Conservation (phyloP, 352 stramenopile genomes). For the Globisporangium yorkense region DNA sequence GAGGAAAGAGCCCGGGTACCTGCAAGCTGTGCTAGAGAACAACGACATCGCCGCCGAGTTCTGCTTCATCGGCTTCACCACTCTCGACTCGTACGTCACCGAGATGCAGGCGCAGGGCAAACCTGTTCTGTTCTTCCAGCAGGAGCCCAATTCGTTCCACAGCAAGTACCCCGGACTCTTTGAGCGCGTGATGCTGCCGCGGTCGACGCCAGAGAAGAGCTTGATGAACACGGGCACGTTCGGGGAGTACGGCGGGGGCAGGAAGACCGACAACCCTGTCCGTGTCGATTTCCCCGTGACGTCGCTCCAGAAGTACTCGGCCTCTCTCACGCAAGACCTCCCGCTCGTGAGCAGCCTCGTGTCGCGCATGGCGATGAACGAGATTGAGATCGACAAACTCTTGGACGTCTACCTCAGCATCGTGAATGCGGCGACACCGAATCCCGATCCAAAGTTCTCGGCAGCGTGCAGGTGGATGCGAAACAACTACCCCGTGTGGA, state of each 20-base stretch:
- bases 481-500: constrained; percentile 37
- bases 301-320: constrained; percentile 31
- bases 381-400: constrained; percentile 16
- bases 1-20: constrained; percentile 16
- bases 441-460: constrained; percentile 21
- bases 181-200: constrained; percentile 33
- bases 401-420: constrained; percentile 7
- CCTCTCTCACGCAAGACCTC: constrained; percentile 9
- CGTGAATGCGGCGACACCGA: neutral
- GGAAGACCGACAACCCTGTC: constrained; percentile 34
- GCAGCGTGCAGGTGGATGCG: constrained; percentile 38
- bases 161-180: constrained; percentile 18
- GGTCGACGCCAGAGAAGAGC: constrained; percentile 15
- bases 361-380: constrained; percentile 10
- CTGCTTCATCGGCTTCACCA: constrained; percentile 22
- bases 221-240: constrained; percentile 24
- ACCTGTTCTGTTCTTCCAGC: constrained; percentile 43
- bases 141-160: constrained; percentile 42
- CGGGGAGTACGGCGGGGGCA: constrained; percentile 42
- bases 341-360: constrained; percentile 1
- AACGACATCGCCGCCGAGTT: no score
- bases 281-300: constrained; percentile 31
- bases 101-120: constrained; percentile 21
- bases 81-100: constrained; percentile 17
- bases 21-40: constrained; percentile 24